Base-by-base conservation (phyloP, 495 filamentous ascomycete species). In the Aspergillus coremiiformis region DNA sequence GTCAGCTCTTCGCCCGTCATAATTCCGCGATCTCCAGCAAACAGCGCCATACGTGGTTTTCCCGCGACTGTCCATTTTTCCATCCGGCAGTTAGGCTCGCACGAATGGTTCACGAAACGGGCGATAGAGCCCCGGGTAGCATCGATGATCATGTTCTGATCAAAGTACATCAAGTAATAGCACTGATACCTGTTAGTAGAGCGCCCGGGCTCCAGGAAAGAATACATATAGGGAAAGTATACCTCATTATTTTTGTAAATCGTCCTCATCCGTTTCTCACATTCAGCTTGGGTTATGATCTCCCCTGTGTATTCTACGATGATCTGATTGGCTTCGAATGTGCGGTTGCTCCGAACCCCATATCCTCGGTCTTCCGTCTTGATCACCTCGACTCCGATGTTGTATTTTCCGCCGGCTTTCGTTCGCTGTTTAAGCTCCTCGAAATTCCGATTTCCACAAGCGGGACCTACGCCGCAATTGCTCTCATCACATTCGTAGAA, bases 141-240 rank as follows among this genome's bases (percentile, higher is more conserved):
- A 69, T 98, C 93, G 55, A 98, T 95, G 61, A 97, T 95, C 87
- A 97, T 94, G 71, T 92, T 90, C 66, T 97, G 90, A 61, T 96
- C 89, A 65, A 96, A 95, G 32, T 87, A 88, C 93, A 98, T 98
- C 39, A 98, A 72, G 66, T 98, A 98, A 60, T 95, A 97, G 66
- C 88, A 91, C 89, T 95, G 44, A 26, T 29, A 35, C 33, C 32
- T 35, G 23, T 35, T 26, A 44, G 20, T 29, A 37, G 26, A 26
- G 27, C 32, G 7, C 9, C 44, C n/a, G 10, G 17, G 9, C 24
- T 5, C 4, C 10, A 30, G 2, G 20, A 27, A 27, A 11, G 44
- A 61, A 21, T 1, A 3, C 26, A 35, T 24, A 20, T 26, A 17
- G 17, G 24, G 19, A 12, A 35, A 44, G 64, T 82, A 64, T 64